Conservation (phyloP, 2,329 filamentous ascomycete genomes). For the Pseudogymnoascus sp. region DNA sequence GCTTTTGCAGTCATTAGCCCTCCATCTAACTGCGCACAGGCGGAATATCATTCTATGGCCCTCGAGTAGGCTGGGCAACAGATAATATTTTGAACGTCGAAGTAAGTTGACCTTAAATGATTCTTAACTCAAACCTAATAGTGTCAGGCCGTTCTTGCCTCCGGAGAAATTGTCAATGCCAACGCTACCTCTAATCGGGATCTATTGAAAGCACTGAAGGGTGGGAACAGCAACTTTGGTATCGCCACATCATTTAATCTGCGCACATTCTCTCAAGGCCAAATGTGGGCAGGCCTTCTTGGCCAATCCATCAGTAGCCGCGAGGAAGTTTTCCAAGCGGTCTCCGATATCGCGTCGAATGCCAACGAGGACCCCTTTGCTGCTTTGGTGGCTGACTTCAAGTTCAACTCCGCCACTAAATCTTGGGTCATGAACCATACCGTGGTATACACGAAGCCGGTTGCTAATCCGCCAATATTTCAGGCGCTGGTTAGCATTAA, state of each 20-base stretch:
- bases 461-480: constrained; percentile 6
- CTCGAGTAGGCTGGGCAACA: neutral
- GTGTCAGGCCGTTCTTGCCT: constrained; percentile 39
- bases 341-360: constrained; percentile 10
- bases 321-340: constrained; percentile 6
- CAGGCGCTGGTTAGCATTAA: neutral
- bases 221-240: constrained; percentile 50
- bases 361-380: constrained; percentile 13
- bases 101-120: neutral
- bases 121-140: neutral
- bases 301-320: neutral
- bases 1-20: no score
- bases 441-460: constrained; percentile 9
- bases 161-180: constrained; percentile 40
- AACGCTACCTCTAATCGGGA: constrained; percentile 36
- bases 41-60: constrained; percentile 10
- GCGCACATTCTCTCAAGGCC: constrained; percentile 15
- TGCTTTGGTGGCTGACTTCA: constrained; percentile 11
- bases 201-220: constrained; percentile 45
- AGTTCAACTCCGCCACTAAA: constrained; percentile 8
- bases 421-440: constrained; percentile 11
- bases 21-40: neutral
- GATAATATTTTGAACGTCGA: constrained; percentile 10
- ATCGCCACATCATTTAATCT: constrained; percentile 39
- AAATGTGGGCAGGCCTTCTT: constrained; percentile 10